Base-by-base conservation (phyloP, 257 asterid species). In the Solanum megistacrolobum region DNA sequence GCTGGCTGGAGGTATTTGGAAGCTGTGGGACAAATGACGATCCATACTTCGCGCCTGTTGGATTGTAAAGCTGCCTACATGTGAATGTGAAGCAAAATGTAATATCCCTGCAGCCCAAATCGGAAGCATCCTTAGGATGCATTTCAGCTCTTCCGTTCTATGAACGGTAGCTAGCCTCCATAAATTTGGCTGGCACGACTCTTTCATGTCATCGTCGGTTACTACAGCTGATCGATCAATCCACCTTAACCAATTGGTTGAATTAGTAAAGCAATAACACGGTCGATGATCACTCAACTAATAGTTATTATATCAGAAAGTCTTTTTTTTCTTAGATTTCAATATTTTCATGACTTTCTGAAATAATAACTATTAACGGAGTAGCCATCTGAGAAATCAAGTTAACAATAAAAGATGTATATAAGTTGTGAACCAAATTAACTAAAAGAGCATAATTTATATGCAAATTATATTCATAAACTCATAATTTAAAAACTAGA, bases 131-230 rank as follows among this genome's bases (percentile, higher is more conserved):
- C 97, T 76, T 69, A 92, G 87, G 16, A 96, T 89, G 25, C 96
- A 89, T 87, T 96, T 96, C 5, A 96, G 90, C 91, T 96, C 99
- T 88, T 96, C 99, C 0, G 92, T 94, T 87, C 98, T 92, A 72
- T 96, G 98, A 86, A 94, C 94, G 2, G 99, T 96, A 6, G 96
- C 94, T 83, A 95, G 81, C 48, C 92, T 90, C 99, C 99, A 96
- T 12, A 91, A 91, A 25, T 95, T 95, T 7, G 98, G 96, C 36
- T 90, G 29, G 48, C 55, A 74, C 1, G 91, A 16, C 5, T 85
- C 90, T 3, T 87, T 90, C 86, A 88, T 86, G 90, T 95, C 98
- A 3, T 86, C 73, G 10, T 88, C 91, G 1, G 91, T n/a, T 3
- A 90, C 91, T 13, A 96, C 75, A 4, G 98, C 98, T 0, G 98